Base-by-base conservation (phyloP, 2,329 filamentous ascomycete genomes). In the Penicillium sp. region DNA sequence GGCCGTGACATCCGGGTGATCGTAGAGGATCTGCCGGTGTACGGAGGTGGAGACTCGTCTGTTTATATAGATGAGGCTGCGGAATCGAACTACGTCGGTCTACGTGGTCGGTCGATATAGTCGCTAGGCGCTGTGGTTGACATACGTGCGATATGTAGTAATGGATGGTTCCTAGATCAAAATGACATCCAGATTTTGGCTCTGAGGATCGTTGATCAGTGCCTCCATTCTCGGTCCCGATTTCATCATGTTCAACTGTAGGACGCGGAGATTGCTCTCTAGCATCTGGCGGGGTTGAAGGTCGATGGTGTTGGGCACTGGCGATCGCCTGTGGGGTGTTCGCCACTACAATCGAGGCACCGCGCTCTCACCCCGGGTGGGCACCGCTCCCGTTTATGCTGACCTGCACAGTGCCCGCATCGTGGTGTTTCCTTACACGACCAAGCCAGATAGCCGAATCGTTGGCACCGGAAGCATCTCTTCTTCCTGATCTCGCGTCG, bases 41-140 rank as follows among this genome's bases (percentile, higher is more conserved):
- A 14, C 15, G 26, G 26, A 27, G 26, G 26, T 27, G 9, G 26
- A 27, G 6, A 27, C 2, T 27, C 26, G 26, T 27, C 31, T 33
- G 15, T n/a, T 33, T 3, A 33, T 14, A 14, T 33, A 33, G 31
- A 33, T 14, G 5, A 33, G 14, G 31, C 31, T 33, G 31, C 31
- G 31, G 31, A 33, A 33, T 5, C 31, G 31, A 33, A 33, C 31
- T 33, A 5, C 14, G 14, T 33, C 31, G 31, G 31, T 33, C 9
- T 33, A 14, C 31, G 31, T 33, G 9, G 62, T 68, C 4, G 61
- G 58, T 25, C 51, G 56, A 26, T 70, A 69, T 14, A 67, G 61
- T 25, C 56, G 12, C 31, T 5, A 33, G 9, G 31, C 31, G 31
- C 31, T 33, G 31, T 31, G 29, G 29, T 31, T 31, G 29, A 31